Conservation (phyloP, 2,329 filamentous ascomycete species). For the Parastagonospora nodorum region DNA sequence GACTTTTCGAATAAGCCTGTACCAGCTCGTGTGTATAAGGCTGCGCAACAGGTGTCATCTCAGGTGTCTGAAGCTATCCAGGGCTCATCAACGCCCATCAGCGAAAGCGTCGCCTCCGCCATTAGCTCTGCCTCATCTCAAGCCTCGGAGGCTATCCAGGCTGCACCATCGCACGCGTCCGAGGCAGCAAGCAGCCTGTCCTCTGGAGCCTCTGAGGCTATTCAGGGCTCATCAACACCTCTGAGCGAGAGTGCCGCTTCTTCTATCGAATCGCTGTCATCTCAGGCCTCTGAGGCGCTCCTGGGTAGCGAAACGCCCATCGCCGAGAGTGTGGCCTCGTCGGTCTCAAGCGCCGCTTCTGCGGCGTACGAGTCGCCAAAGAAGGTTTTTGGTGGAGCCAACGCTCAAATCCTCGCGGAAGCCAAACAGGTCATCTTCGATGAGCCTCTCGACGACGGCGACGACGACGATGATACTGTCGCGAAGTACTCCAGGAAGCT, state of each 20-base stretch:
- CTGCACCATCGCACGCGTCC: slow-evolving; percentile 1
- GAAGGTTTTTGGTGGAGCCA: slow-evolving; percentile 61
- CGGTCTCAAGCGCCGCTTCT: slow-evolving; percentile 31
- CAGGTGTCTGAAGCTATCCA: slow-evolving; percentile 44
- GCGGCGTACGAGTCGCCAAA: slow-evolving; percentile 42
- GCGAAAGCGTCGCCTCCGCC: slow-evolving; percentile 44
- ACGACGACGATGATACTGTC: slow-evolving; percentile 51
- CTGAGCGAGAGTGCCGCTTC: slow-evolving; percentile 42
- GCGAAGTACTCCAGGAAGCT: slow-evolving; percentile 57
- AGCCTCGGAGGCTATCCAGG: slow-evolving; percentile 24
- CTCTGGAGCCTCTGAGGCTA: slow-evolving; percentile 41
- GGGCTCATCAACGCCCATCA: slow-evolving; percentile 36
- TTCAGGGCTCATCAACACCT: slow-evolving; percentile 38
- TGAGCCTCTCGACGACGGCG: slow-evolving; percentile 55
- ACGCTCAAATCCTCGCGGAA: slow-evolving; percentile 57
- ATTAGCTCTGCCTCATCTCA: slow-evolving; percentile 42
- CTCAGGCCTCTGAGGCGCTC: slow-evolving; percentile 30
- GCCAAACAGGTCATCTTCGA: slow-evolving; percentile 55
- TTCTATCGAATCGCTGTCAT: slow-evolving; percentile 42
- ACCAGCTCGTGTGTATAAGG: slow-evolving; percentile 59
- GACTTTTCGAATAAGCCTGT: slow-evolving; percentile 76
- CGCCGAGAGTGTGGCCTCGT: slow-evolving; percentile 39
- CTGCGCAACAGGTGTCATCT: slow-evolving; percentile 48
- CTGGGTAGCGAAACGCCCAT: slow-evolving; percentile 27
- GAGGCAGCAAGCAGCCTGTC: slow-evolving; percentile 33